Conservation (phyloP, 2,329 filamentous ascomycete genomes). For the Pyrenochaeta sp. region DNA sequence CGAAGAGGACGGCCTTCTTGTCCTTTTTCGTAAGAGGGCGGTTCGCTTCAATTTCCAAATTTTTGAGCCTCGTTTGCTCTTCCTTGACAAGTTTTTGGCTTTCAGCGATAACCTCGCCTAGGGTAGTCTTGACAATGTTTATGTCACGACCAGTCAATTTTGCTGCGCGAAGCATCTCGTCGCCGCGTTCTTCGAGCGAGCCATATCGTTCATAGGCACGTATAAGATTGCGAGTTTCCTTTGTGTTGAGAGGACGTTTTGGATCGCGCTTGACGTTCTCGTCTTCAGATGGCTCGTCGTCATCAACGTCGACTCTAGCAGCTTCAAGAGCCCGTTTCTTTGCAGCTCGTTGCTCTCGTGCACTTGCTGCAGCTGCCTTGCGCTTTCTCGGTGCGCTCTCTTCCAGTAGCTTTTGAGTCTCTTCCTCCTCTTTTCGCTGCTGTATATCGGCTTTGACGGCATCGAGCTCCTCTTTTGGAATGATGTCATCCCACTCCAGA, state of each 20-base stretch:
- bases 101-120: constrained; percentile 80
- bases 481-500: constrained; percentile 98
- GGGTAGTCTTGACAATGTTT: constrained; percentile 77
- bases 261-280: constrained; percentile 74
- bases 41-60: constrained; percentile 73
- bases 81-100: constrained; percentile 76
- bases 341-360: constrained; percentile 70
- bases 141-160: constrained; percentile 83
- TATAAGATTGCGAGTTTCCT: constrained; percentile 91
- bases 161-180: constrained; percentile 88
- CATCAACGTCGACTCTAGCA: constrained; percentile 71
- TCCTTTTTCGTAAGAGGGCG: constrained; percentile 95
- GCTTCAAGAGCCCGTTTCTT: constrained; percentile 76
- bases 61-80: constrained; percentile 70
- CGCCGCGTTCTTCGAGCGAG: constrained; percentile 84
- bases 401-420: constrained; percentile 81
- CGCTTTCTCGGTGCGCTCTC: constrained; percentile 83
- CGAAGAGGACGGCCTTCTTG: constrained; percentile 94
- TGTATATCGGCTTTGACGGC: constrained; percentile 90
- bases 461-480: constrained; percentile 90
- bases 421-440: constrained; percentile 81
- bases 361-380: constrained; percentile 68
- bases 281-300: constrained; percentile 55
- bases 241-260: constrained; percentile 86
- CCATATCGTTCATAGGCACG: constrained; percentile 91